Base-by-base conservation (phyloP, 2,329 filamentous ascomycete species). In the Sordariomycetes sp. region DNA sequence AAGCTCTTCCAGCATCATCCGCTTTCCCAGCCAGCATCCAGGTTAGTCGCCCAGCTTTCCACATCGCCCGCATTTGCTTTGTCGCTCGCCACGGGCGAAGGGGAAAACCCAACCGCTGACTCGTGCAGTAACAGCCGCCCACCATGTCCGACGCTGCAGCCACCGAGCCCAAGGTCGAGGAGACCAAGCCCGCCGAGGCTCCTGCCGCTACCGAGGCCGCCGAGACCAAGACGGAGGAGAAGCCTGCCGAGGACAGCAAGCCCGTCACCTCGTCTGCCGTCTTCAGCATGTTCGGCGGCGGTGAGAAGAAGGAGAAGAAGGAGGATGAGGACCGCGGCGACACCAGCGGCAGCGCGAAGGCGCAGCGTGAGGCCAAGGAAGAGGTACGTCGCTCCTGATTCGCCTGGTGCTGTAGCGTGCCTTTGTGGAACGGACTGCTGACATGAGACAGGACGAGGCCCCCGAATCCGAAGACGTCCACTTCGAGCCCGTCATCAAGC, bases 261-360 rank as follows among this genome's bases (percentile, higher is more conserved):
- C 59, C 67, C 37, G 64, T 72, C 36, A 75, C 67, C 42, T 68
- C 70, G 14, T 75, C 75, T 8, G 71, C 75, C 47, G 85, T 96
- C 45, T 96, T 96, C 71, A 90, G 86, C 62, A 96, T 98, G 92
- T 98, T 98, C 57, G 92, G 92, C 49, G 92, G 92, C 44, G 92
- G 92, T 42, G 85, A 85, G 40, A 94, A 94, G 78, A 96, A 94
- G 72, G 86, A 92, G 68, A 88, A 86, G 74, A 94, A 92, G 73
- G 82, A 85, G 39, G 68, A 83, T 21, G 84, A 85, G 54, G 86
- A 84, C 47, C 81, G 79, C 44, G 82, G 87, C 46, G 88, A 95
- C 59, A 85, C 79, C 57, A 93, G 86, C 46, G 88, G 88, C 51
- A 87, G 84, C 59, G 82, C 85, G 53, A 92, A 92, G 71, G 82